A percentile compares a stretch with the other conserved stretches of the same genome.
Conservation (phyloP, 345 rosid genomes). For the Hibiscus trionum region DNA sequence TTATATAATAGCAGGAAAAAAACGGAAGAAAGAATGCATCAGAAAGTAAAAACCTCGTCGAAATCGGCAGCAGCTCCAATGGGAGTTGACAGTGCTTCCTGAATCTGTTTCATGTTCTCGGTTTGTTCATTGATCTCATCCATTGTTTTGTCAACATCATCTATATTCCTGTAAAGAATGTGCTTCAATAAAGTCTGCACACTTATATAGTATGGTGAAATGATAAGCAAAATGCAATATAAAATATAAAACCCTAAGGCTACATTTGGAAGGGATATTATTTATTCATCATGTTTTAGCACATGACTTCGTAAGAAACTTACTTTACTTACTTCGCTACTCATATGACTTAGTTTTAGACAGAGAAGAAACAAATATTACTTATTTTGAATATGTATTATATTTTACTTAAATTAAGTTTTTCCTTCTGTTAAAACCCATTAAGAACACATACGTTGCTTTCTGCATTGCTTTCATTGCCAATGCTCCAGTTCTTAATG, state of each 20-base stretch:
- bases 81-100: constrained; percentile 78
- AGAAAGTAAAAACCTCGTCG: constrained; percentile 54
- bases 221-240: not conserved
- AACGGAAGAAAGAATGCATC: not conserved
- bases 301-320: too few species aligned
- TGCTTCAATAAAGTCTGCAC: not conserved
- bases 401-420: too few species aligned
- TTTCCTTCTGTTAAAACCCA: too few species aligned
- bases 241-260: not conserved
- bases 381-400: too few species aligned
- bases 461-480: constrained; percentile 93
- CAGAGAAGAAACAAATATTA: too few species aligned
- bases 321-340: too few species aligned
- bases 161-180: constrained; percentile 50
- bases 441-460: constrained; percentile 54
- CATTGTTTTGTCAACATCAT: constrained; percentile 85
- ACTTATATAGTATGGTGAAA: not conserved
- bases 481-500: constrained; percentile 78
- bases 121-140: constrained; percentile 89
- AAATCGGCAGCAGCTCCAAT: constrained; percentile 70
- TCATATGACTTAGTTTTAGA: too few species aligned
- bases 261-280: too few species aligned
- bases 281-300: too few species aligned
- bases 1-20: not conserved
- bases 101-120: constrained; percentile 87